Conservation (phyloP, 2,329 filamentous ascomycete genomes). For the Helotiales sp. region DNA sequence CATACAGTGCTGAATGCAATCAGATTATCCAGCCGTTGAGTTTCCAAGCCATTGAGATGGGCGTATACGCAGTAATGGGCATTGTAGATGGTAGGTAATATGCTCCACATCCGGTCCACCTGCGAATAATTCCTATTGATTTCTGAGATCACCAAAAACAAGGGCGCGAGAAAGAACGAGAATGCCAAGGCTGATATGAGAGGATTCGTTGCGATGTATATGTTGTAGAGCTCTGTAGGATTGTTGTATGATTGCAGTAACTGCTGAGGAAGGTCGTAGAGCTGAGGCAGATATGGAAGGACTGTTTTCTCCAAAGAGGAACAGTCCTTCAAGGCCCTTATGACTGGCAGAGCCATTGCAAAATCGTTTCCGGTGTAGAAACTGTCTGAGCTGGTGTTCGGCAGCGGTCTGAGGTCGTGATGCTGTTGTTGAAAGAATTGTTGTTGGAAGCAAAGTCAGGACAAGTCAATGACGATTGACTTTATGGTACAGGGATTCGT, state of each 20-base stretch:
- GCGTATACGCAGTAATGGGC: slow-evolving; percentile 84
- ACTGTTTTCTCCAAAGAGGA: slow-evolving; percentile 75
- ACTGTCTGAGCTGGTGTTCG: background rate
- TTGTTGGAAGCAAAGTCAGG: no score
- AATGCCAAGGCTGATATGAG: slow-evolving; percentile 73
- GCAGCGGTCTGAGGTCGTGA: background rate
- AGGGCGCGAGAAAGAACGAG: slow-evolving; percentile 66
- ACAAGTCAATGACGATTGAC: slow-evolving; percentile 16
- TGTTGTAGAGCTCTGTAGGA: slow-evolving; percentile 60
- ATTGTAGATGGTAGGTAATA: slow-evolving; percentile 85
- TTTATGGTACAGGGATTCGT: slow-evolving; percentile 3
- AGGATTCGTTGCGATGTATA: slow-evolving; percentile 87
- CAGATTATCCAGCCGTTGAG: slow-evolving; percentile 70
- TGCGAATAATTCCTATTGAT: slow-evolving; percentile 96
- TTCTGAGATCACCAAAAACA: slow-evolving; percentile 78
- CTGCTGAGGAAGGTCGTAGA: slow-evolving; percentile 68
- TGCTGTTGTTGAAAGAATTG: background rate
- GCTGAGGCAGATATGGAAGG: slow-evolving; percentile 69
- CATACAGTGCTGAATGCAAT: slow-evolving; percentile 71
- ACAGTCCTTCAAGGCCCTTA: slow-evolving; percentile 72
- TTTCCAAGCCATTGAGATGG: slow-evolving; percentile 69
- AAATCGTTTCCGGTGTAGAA: background rate
- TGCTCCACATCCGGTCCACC: slow-evolving; percentile 88
- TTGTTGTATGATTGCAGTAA: slow-evolving; percentile 60
- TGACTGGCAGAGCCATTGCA: slow-evolving; percentile 70